Conservation (phyloP, 176 grass and related monocot genomes). For the Coix lacrymajobi region DNA sequence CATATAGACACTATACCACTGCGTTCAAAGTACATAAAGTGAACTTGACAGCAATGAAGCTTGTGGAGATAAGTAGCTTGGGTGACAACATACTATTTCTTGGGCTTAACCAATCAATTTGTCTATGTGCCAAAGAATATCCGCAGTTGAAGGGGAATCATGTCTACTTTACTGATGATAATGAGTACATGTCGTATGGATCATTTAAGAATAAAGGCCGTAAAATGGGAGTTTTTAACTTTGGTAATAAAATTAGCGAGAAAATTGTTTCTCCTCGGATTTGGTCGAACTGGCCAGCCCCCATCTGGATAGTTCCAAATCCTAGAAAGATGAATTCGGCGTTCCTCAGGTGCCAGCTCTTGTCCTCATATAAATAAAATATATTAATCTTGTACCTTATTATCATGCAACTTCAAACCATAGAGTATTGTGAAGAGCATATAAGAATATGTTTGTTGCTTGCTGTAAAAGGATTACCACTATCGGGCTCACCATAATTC, state of each 20-base stretch:
- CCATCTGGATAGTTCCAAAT: constrained; percentile 9
- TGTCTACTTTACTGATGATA: neutral
- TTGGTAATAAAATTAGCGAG: neutral
- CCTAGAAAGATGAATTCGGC: neutral
- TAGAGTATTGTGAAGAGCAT: neutral
- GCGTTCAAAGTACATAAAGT: neutral
- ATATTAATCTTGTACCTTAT: neutral
- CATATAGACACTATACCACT: neutral
- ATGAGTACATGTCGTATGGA: neutral
- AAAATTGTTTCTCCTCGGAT: neutral
- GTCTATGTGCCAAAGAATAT: neutral
- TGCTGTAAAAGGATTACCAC: neutral
- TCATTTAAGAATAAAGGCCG: neutral
- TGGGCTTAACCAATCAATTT: neutral
- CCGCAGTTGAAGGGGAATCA: constrained; percentile 4
- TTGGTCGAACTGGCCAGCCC: constrained; percentile 3
- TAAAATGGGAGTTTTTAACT: neutral
- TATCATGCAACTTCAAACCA: neutral
- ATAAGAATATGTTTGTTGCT: neutral
- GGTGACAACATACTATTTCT: neutral
- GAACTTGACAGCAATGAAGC: neutral
- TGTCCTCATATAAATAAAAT: too few relatives aligned
- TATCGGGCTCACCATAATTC: neutral
- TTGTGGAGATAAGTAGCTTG: neutral
- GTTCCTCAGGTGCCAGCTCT: neutral